Evolutionary conservation across 768 basidiomycete species (phyloP).

Genomic region (Tylopilus cervinicoccineus): DNA sequence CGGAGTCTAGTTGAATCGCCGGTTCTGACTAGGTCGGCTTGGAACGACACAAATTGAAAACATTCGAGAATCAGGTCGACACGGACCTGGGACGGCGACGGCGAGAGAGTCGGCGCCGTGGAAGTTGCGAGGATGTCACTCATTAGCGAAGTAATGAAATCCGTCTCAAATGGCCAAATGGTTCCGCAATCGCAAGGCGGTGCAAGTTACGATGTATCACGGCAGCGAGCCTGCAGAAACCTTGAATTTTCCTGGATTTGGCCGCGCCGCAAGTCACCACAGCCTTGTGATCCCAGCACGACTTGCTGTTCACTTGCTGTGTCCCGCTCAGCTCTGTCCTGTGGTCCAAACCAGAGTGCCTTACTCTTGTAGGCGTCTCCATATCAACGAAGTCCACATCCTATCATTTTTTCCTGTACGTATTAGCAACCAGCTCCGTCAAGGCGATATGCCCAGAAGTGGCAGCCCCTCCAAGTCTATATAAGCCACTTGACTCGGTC

Average conservation of each 20-base stretch:
- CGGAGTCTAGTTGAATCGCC: background rate
- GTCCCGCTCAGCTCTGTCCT: background rate
- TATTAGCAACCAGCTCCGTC: background rate
- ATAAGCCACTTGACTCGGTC: conserved; percentile 9
- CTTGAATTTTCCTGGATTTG: background rate
- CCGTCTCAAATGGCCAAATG: background rate
- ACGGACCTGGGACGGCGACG: background rate
- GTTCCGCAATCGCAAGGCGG: background rate
- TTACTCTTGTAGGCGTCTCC: conserved; percentile 1
- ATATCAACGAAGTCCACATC: conserved; percentile 16
- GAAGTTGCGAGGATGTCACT: conserved; percentile 5
- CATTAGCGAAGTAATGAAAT: background rate
- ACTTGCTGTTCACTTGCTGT: too few relatives aligned
- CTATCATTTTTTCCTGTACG: conserved; percentile 12
- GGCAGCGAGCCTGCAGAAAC: background rate
- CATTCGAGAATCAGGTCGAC: background rate
- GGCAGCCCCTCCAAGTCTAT: conserved; percentile 1
- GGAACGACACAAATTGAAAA: too few relatives aligned
- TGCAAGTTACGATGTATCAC: background rate
- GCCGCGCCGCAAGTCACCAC: background rate
- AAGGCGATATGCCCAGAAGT: background rate
- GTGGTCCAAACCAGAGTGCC: background rate
- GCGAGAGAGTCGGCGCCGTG: conserved; percentile 16
- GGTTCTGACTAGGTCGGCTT: background rate
- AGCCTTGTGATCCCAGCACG: background rate